phyloP scores from a whole-genome alignment of 768 basidiomycete genomes.

The Suillus fuscotomentosus region DNA sequence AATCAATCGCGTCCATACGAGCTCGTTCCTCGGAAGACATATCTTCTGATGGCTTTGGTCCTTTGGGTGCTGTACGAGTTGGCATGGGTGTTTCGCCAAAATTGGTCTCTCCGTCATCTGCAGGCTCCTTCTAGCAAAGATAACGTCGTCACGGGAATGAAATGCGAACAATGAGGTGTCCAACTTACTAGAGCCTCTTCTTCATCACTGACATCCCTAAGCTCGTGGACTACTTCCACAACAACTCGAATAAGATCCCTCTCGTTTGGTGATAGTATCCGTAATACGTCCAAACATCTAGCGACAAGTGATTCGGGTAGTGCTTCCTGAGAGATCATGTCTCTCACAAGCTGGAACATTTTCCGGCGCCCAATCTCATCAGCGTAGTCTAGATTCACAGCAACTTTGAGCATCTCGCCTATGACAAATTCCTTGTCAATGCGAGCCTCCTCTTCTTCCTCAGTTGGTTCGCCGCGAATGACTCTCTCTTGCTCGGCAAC shows the following conservation, averaged over 20 bases:
- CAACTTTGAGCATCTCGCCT: conserved; percentile 78
- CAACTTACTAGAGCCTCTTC: conserved; percentile 36
- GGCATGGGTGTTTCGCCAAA: conserved; percentile 29
- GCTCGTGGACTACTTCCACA: conserved; percentile 83
- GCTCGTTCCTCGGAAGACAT: conserved; percentile 60
- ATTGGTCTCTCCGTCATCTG: conserved; percentile 35
- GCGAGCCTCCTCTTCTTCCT: conserved; percentile 48
- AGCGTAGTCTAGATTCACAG: conserved; percentile 80
- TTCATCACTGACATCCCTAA: conserved; percentile 49
- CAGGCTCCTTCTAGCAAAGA: conserved; percentile 19
- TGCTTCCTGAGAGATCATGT: conserved; percentile 73
- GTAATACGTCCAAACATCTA: conserved; percentile 80
- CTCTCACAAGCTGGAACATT: conserved; percentile 83
- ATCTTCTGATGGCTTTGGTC: conserved; percentile 35
- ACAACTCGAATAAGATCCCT: conserved; percentile 84
- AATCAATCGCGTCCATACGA: conserved; percentile 60
- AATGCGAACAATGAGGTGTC: not conserved
- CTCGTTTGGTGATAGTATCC: conserved; percentile 69
- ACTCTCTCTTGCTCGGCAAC: conserved; percentile 37
- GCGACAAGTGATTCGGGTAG: conserved; percentile 72
- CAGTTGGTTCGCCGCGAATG: conserved; percentile 29
- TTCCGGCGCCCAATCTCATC: conserved; percentile 90
- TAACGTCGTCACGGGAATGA: not conserved
- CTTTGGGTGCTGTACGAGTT: conserved; percentile 17
- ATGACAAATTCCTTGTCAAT: conserved; percentile 64